Evolutionary conservation across 2,329 filamentous ascomycete species (phyloP).

Genomic region (Dothistroma pini): DNA sequence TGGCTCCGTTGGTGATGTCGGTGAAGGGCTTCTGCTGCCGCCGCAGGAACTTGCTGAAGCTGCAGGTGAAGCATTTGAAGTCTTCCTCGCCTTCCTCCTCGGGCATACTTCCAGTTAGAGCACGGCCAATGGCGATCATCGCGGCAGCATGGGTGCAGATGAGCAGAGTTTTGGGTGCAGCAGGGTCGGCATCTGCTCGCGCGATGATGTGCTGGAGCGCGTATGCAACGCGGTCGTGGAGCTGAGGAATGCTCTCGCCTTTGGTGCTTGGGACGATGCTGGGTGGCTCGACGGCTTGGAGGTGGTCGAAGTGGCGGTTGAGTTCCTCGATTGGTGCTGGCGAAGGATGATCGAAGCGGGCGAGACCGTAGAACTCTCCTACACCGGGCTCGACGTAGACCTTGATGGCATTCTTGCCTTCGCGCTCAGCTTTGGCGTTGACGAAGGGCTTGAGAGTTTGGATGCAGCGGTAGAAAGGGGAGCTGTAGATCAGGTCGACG

Average conservation of each 20-base stretch:
- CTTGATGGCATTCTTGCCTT: conserved; percentile 16
- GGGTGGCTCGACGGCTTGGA: conserved; percentile 43
- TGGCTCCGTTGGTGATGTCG: conserved; percentile 12
- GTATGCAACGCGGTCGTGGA: conserved; percentile 75
- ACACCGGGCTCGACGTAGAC: conserved; percentile 42
- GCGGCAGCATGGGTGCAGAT: conserved; percentile 88
- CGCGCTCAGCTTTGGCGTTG: conserved; percentile 42
- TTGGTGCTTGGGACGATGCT: conserved; percentile 61
- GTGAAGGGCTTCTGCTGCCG: conserved; percentile 26
- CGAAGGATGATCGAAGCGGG: conserved; percentile 78
- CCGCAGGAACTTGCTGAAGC: conserved; percentile 65
- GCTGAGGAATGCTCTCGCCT: conserved; percentile 74
- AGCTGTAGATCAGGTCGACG: conserved; percentile 75
- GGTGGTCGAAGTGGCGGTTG: conserved; percentile 62
- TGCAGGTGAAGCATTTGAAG: conserved; percentile 80
- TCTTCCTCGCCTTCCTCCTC: conserved; percentile 69
- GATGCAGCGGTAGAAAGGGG: conserved; percentile 81
- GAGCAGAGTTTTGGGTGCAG: conserved; percentile 64
- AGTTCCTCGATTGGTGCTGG: conserved; percentile 65
- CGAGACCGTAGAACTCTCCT: conserved; percentile 86
- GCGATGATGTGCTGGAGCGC: conserved; percentile 67
- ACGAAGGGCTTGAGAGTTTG: conserved; percentile 75
- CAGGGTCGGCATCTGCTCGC: conserved; percentile 63
- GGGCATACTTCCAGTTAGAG: conserved; percentile 74
- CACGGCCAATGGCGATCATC: conserved; percentile 80